phyloP scores from a whole-genome alignment of 2,329 filamentous ascomycete genomes.

The Pseudogymnoascus sp. region DNA sequence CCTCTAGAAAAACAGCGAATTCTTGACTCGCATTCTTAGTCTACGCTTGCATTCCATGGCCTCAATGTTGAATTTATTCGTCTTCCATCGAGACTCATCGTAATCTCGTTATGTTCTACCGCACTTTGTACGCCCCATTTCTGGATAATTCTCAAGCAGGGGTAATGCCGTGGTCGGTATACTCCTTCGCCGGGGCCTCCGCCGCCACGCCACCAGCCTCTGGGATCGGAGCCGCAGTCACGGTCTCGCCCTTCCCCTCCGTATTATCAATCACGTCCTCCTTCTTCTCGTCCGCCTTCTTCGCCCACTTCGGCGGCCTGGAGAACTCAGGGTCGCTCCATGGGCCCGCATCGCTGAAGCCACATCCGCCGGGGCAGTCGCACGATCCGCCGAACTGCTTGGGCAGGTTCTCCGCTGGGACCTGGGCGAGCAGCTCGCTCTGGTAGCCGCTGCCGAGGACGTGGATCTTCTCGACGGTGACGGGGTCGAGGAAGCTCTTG shows the following conservation, averaged over 20 bases:
- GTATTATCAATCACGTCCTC: conserved; percentile 33
- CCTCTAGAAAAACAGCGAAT: not conserved
- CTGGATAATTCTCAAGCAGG: not conserved
- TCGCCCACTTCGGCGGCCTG: conserved; percentile 57
- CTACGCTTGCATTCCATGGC: not conserved
- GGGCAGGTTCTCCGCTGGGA: conserved; percentile 85
- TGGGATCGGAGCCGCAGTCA: conserved; percentile 13
- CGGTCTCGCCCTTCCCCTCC: conserved; percentile 17
- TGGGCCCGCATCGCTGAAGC: conserved; percentile 80
- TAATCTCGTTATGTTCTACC: conserved; percentile 3
- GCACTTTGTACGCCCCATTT: not conserved
- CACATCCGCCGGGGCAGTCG: conserved; percentile 73
- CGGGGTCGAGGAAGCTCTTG: conserved; percentile 92
- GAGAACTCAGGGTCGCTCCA: conserved; percentile 71
- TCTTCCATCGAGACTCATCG: not conserved
- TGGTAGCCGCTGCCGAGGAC: conserved; percentile 77
- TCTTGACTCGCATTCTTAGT: not conserved
- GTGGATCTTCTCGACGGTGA: conserved; percentile 94
- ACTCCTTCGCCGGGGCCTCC: not conserved
- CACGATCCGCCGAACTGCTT: conserved; percentile 78
- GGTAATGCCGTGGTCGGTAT: not conserved
- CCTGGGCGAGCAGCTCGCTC: conserved; percentile 73
- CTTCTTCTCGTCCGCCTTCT: conserved; percentile 33
- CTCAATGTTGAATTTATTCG: conserved; percentile 1
- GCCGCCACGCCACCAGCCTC: not conserved